These are phyloP conservation scores for Penicillium pulvis DNA, from an alignment of 495 filamentous ascomycete genomes.

Conservation along the genomic window DNA sequence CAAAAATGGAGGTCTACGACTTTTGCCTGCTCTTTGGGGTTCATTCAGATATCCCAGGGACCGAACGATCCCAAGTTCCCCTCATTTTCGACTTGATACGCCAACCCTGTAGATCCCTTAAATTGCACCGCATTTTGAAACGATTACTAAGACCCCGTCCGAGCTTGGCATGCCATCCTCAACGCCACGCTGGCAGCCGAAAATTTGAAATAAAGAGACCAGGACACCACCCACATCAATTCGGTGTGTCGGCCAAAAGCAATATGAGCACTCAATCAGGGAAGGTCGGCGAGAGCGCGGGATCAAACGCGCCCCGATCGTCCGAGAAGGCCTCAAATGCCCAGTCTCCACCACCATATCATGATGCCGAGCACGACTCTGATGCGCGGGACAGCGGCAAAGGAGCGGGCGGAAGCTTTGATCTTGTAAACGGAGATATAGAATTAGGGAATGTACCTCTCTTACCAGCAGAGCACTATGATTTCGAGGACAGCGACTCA, in stretches of 20 bases:
- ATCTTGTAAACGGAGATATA: constrained; percentile 22
- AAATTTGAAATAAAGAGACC: neutral
- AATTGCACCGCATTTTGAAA: neutral
- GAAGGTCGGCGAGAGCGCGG: constrained; percentile 1
- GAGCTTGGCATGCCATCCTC: constrained; percentile 1
- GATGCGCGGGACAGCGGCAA: neutral
- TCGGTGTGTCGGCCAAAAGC: neutral
- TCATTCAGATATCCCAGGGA: neutral
- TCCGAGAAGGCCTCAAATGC: constrained; percentile 1
- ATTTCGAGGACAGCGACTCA: constrained; percentile 7
- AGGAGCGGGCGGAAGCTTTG: constrained; percentile 11
- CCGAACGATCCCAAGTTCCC: neutral
- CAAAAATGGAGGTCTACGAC: no score
- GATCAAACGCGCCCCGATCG: neutral
- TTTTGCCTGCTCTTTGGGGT: no score
- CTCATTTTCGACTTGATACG: constrained; percentile 2
- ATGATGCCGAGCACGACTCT: constrained; percentile 10
- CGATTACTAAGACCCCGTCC: constrained; percentile 15
- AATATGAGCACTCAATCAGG: constrained; percentile 19
- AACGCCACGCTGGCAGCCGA: constrained; percentile 3
- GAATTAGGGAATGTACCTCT: constrained; percentile 28
- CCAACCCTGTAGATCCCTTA: constrained; percentile 8
- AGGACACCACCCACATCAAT: neutral
- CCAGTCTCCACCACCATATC: constrained; percentile 20
- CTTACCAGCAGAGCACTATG: constrained; percentile 13